Percentiles rank a stretch among this genome's conserved stretches.
Evolutionary conservation across 345 rosid species (phyloP).

Genomic region (Noccaea caerulescens): DNA sequence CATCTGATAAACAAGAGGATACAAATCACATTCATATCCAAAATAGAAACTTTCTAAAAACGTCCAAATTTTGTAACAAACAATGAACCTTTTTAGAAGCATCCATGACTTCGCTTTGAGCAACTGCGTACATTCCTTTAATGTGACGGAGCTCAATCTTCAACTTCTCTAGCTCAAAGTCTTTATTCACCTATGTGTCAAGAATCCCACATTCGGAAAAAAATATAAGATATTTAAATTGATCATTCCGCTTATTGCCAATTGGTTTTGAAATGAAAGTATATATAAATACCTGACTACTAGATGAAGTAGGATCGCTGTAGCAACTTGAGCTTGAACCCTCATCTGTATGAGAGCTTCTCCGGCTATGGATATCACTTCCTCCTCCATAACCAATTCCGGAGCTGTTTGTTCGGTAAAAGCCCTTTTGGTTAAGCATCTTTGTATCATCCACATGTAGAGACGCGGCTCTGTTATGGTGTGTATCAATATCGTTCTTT

Average conservation of each 20-base stretch:
- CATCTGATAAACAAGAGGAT: conserved; percentile 47
- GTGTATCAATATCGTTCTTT: conserved; percentile 46
- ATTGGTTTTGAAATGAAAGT: not conserved
- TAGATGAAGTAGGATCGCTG: conserved; percentile 52
- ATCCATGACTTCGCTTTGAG: conserved; percentile 76
- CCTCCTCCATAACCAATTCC: conserved; percentile 41
- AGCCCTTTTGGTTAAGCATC: conserved; percentile 42
- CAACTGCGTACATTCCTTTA: conserved; percentile 73
- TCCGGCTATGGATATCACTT: conserved; percentile 51
- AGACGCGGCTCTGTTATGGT: conserved; percentile 54
- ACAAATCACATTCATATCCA: not conserved
- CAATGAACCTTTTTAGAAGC: conserved; percentile 79
- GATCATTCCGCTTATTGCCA: not conserved
- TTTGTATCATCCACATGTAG: conserved; percentile 50
- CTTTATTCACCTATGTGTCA: conserved; percentile 52
- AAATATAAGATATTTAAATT: not conserved
- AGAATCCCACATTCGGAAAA: not conserved
- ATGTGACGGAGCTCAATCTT: conserved; percentile 82
- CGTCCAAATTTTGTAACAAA: not conserved
- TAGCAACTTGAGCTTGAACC: conserved; percentile 55
- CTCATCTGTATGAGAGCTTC: conserved; percentile 49
- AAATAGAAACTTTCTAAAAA: not conserved
- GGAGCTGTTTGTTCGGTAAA: conserved; percentile 44
- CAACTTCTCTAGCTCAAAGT: conserved; percentile 85
- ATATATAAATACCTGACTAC: conserved; percentile 52